These are phyloP conservation scores for Ramularia endophylla DNA, from an alignment of 2,329 filamentous ascomycete genomes.

Conservation along the genomic window DNA sequence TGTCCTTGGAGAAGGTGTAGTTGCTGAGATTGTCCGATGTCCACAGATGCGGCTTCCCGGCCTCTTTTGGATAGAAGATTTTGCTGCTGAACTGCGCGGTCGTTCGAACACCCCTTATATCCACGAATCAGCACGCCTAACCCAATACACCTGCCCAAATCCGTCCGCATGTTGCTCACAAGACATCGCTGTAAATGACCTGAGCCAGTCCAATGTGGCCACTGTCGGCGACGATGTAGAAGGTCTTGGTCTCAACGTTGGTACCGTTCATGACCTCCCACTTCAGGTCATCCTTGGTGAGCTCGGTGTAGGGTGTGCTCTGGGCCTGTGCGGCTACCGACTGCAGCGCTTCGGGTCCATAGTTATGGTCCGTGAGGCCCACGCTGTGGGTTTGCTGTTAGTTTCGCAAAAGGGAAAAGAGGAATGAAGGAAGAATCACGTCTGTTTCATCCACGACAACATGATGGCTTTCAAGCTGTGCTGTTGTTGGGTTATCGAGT, in stretches of 20 bases:
- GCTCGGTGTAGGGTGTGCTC: constrained; percentile 71
- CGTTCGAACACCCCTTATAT: constrained; percentile 70
- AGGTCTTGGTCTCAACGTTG: constrained; percentile 88
- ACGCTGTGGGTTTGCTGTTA: constrained; percentile 34
- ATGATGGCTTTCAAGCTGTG: constrained; percentile 44
- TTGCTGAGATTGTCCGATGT: constrained; percentile 73
- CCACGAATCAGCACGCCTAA: constrained; percentile 27
- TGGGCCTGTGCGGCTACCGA: constrained; percentile 77
- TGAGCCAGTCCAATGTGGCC: constrained; percentile 75
- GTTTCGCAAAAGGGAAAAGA: constrained; percentile 18
- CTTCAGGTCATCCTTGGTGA: constrained; percentile 70
- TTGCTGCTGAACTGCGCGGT: constrained; percentile 94
- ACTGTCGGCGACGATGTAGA: constrained; percentile 78
- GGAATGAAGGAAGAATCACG: constrained; percentile 51
- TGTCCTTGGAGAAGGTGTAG: constrained; percentile 77
- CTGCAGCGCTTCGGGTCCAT: constrained; percentile 81
- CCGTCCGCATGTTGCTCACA: constrained; percentile 48
- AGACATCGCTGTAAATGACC: constrained; percentile 96
- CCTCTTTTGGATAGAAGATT: constrained; percentile 70
- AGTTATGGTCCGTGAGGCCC: constrained; percentile 92
- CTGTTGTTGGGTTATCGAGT: background rate
- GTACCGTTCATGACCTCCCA: constrained; percentile 80
- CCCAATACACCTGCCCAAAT: background rate
- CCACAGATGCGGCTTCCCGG: constrained; percentile 72
- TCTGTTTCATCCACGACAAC: constrained; percentile 94